Percentiles rank a stretch among this genome's conserved stretches.
phyloP scores from a whole-genome alignment of 352 stramenopile genomes.

The Phytophthora tubulina region DNA sequence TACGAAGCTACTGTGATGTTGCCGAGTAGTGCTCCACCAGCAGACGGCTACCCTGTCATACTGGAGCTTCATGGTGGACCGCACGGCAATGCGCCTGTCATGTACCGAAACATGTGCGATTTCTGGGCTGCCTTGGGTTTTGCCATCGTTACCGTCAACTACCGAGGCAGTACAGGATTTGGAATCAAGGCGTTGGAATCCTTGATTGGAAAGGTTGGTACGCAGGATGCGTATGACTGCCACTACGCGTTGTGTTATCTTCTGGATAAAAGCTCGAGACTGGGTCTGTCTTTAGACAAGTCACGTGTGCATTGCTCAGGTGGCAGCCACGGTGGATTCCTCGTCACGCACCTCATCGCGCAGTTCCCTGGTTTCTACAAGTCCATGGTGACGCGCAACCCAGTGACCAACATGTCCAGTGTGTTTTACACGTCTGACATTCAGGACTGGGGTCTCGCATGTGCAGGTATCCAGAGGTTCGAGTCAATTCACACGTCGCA shows the following conservation, averaged over 20 bases:
- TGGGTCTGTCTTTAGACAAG: constrained; percentile 72
- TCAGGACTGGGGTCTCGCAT: constrained; percentile 96
- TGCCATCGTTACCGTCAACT: constrained; percentile 95
- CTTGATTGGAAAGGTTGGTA: constrained; percentile 91
- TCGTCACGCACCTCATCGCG: constrained; percentile 93
- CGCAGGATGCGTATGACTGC: constrained; percentile 94
- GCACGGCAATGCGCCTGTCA: constrained; percentile 88
- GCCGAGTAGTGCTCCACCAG: constrained; percentile 47
- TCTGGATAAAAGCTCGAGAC: constrained; percentile 60
- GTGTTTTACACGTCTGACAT: constrained; percentile 97
- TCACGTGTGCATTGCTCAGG: constrained; percentile 92
- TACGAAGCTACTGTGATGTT: constrained; percentile 88
- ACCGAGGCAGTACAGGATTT: constrained; percentile 95
- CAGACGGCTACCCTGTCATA: constrained; percentile 75
- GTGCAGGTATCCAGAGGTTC: constrained; percentile 84
- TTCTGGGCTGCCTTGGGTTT: constrained; percentile 92
- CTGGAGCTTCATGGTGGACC: constrained; percentile 94
- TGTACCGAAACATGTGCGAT: constrained; percentile 89
- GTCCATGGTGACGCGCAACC: constrained; percentile 91
- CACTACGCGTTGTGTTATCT: constrained; percentile 83
- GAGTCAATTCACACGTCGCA: constrained; percentile 85
- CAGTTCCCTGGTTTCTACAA: constrained; percentile 96
- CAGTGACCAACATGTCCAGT: constrained; percentile 94
- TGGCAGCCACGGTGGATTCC: constrained; percentile 96
- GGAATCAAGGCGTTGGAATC: constrained; percentile 91